Evolutionary conservation across 2,329 filamentous ascomycete species (phyloP).

Genomic region (Fusarium odoratissimum): DNA sequence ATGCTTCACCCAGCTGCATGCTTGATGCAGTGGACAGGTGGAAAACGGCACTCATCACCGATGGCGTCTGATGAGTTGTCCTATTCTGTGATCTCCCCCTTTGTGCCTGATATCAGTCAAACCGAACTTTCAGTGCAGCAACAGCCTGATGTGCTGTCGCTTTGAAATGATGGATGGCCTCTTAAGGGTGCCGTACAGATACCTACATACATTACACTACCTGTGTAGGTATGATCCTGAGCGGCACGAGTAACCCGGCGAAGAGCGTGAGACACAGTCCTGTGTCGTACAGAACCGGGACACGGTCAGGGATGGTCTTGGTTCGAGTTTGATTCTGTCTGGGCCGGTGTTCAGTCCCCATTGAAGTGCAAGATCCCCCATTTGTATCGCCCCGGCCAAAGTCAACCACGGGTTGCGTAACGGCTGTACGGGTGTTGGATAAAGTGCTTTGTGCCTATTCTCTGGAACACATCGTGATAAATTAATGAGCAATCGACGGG

Average conservation of each 20-base stretch:
- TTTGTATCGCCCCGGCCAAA: slow-evolving; percentile 21
- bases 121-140: background rate
- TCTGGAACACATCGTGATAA: slow-evolving; percentile 13
- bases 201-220: background rate
- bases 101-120: slow-evolving; percentile 23
- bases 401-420: slow-evolving; percentile 24
- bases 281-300: slow-evolving; percentile 21
- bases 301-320: slow-evolving; percentile 2
- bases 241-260: background rate
- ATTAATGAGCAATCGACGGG: background rate
- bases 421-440: slow-evolving; percentile 28
- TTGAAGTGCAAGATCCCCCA: slow-evolving; percentile 17
- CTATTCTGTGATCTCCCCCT: slow-evolving; percentile 2
- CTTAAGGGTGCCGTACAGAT: background rate
- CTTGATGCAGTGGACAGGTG: slow-evolving; percentile 15
- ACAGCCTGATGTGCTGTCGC: slow-evolving; percentile 25
- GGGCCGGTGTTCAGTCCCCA: slow-evolving; percentile 5
- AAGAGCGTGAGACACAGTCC: slow-evolving; percentile 16
- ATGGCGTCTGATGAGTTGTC: slow-evolving; percentile 34
- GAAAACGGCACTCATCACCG: slow-evolving; percentile 17
- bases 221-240: background rate
- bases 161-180: slow-evolving; percentile 12
- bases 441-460: slow-evolving; percentile 22
- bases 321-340: slow-evolving; percentile 1
- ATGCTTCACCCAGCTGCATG: slow-evolving; percentile 27